These are phyloP conservation scores for Tulasnella sp. DNA, from an alignment of 768 basidiomycete species.

Conservation along the genomic window DNA sequence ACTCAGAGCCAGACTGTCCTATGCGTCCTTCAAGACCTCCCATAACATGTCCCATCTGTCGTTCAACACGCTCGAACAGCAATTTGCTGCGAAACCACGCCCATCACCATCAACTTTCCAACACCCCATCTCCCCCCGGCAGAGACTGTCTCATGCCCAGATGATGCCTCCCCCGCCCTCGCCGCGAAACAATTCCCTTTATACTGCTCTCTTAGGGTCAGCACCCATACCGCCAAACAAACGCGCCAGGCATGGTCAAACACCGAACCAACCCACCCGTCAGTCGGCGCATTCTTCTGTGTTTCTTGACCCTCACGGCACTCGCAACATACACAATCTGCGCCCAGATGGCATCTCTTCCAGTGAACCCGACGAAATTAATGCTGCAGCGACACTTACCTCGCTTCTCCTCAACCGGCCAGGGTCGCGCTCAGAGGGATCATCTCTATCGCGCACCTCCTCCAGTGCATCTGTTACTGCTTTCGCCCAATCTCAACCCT, in stretches of 20 bases:
- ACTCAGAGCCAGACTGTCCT: conserved; percentile 65
- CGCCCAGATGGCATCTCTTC: not conserved
- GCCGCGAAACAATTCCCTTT: conserved; percentile 10
- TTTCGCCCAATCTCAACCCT: not conserved
- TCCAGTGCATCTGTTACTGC: conserved; percentile 9
- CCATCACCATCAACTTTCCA: conserved; percentile 6
- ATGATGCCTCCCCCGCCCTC: conserved; percentile 19
- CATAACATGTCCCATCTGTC: conserved; percentile 56
- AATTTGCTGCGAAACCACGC: conserved; percentile 7
- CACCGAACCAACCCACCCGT: not conserved
- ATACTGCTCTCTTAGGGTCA: conserved; percentile 16
- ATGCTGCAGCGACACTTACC: conserved; percentile 17
- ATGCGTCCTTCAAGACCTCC: conserved; percentile 73
- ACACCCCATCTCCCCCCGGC: conserved; percentile 15
- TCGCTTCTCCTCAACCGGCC: conserved; percentile 18
- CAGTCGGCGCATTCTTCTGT: not conserved
- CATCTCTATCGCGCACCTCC: conserved; percentile 4
- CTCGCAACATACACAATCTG: not conserved
- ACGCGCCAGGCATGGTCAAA: conserved; percentile 9
- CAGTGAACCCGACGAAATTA: conserved; percentile 18
- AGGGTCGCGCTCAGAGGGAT: conserved; percentile 5
- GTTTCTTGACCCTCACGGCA: conserved; percentile 4
- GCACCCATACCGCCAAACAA: conserved; percentile 13
- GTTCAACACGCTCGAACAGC: conserved; percentile 52
- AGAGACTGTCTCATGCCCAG: conserved; percentile 17